Evolutionary conservation across 257 asterid species (phyloP), one percentile per base, ranked within the genome.

Genomic region (Rauvolfia tetraphylla): DNA sequence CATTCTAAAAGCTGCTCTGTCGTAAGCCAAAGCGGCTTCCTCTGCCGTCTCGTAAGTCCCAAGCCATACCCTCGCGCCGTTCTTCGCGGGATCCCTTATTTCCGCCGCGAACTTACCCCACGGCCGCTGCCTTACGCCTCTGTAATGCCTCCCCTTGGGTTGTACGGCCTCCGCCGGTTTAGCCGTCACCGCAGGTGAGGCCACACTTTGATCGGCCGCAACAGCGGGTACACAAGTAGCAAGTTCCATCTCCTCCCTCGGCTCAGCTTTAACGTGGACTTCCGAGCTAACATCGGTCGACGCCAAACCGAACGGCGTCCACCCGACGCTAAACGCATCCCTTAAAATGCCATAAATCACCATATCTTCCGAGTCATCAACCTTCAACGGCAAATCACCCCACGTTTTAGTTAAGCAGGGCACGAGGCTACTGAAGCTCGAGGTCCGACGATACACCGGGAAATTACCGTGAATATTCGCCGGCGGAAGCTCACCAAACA

Each of bases 61-160:
- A 22, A 93, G 97, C 98, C 98, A 93, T 2, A 93, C 95, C 69
- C 98, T 79, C 18, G 98, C 96, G 49, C 98, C 97, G 78, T 91
- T 93, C 57, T 90, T 93, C 54, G 95, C 93, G 68, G 98, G 96
- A 41, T 93, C 98, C 56, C 98, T 85, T 68, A 93, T 93, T 84
- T 93, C 98, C 0, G 97, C 96, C 10, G 97, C 98, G 72, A 93
- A 93, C 79, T 93, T 93, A 23, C 98, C 97, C 96, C 98, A 93
- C 58, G 96, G 97, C 76, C 98, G 84, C 42, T 86, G 96, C 84
- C 98, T 81, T 59, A 93, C 97, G 0, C 98, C 98, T 44, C 98
- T 78, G 73, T 87, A 90, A 77, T 87, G 98, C 85, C 90, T 78
- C 17, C 88, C 96, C 15, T 85, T 87, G 15, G 97, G 75, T 82